Evolutionary conservation across 164 flowering plant genomes (phyloP).

Genomic region (Nelumbo lutea): DNA sequence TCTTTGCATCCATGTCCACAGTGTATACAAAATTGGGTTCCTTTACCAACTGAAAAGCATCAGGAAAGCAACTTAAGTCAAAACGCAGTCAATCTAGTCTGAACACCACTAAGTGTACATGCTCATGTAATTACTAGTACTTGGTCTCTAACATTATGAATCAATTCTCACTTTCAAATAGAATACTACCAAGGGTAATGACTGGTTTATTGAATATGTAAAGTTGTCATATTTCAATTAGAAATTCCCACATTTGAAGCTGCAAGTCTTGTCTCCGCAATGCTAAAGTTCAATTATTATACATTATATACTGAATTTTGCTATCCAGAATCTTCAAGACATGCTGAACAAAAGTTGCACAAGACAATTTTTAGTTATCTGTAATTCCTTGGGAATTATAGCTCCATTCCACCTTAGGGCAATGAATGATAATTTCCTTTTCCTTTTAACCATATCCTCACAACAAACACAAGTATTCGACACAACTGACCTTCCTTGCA

Average conservation of each 20-base stretch:
- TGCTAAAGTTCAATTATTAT: conserved; percentile 3
- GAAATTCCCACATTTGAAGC: conserved; percentile 1
- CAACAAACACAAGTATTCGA: too few relatives aligned
- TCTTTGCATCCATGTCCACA: conserved; percentile 80
- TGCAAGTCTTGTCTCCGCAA: background rate
- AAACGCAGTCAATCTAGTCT: background rate
- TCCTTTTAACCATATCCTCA: background rate
- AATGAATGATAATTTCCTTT: background rate
- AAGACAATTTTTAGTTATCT: background rate
- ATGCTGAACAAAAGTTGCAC: background rate
- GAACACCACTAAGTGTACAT: background rate
- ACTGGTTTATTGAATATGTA: background rate
- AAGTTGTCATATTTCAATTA: background rate
- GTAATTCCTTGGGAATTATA: background rate
- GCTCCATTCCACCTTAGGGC: background rate
- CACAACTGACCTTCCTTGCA: conserved; percentile 80
- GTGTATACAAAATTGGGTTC: conserved; percentile 92
- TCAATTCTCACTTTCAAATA: background rate
- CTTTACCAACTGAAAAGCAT: conserved; percentile 50
- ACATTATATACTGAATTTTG: background rate
- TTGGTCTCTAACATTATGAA: background rate
- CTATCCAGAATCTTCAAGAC: background rate
- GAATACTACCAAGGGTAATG: background rate
- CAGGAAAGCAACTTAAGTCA: conserved; percentile 6
- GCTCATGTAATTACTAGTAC: background rate